A percentile compares a stretch with the other conserved stretches of the same genome.
phyloP scores from a whole-genome alignment of 208 protist species.

The Paratrypanosoma confusum region DNA sequence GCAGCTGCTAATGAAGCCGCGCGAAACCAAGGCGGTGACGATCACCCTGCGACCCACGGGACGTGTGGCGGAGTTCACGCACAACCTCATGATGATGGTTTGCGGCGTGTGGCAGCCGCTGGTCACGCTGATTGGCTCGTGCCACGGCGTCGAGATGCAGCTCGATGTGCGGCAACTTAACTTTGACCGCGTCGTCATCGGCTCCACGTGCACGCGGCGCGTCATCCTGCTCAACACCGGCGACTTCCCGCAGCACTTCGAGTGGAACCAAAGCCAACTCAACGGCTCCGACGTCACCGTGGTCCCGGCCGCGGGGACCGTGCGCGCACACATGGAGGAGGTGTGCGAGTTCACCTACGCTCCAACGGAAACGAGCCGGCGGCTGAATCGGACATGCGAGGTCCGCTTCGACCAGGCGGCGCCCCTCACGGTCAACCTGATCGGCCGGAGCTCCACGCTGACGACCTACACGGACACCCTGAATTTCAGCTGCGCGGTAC shows the following conservation, averaged over 20 bases:
- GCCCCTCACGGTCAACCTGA: constrained; percentile 64
- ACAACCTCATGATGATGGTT: constrained; percentile 82
- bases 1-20: constrained; percentile 66
- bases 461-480: constrained; percentile 54
- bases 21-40: constrained; percentile 51
- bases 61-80: constrained; percentile 85
- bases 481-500: constrained; percentile 70
- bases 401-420: constrained; percentile 77
- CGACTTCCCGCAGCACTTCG: constrained; percentile 90
- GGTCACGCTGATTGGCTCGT: constrained; percentile 75
- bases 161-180: constrained; percentile 80
- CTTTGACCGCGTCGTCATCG: constrained; percentile 89
- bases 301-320: constrained; percentile 60
- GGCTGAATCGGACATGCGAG: constrained; percentile 26
- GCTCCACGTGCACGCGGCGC: constrained; percentile 46
- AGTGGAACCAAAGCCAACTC: constrained; percentile 39
- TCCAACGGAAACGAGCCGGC: constrained; percentile 29
- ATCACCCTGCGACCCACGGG: constrained; percentile 66
- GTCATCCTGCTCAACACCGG: constrained; percentile 93
- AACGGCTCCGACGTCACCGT: constrained; percentile 65
- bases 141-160: constrained; percentile 91
- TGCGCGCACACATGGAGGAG: constrained; percentile 83
- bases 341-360: constrained; percentile 85
- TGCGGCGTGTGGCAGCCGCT: constrained; percentile 80
- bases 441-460: constrained; percentile 69